Evolutionary conservation across 352 stramenopile genomes (phyloP), one percentile per base, ranked within the genome.

Genomic region (Globisporangium acanthophoron): DNA sequence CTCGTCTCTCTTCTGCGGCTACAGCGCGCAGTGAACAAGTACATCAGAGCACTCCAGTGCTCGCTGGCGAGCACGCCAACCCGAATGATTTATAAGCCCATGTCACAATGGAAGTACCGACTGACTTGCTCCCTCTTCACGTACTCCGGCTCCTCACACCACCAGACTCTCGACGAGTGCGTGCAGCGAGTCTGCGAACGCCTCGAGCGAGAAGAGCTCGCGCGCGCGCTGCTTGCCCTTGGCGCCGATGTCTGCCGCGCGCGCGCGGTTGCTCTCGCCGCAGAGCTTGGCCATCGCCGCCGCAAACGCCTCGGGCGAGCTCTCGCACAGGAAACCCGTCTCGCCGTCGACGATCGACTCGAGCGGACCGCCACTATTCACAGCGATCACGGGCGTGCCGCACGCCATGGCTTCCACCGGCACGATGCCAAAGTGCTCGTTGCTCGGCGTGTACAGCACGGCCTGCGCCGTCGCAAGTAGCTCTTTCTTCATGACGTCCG

Each of bases 401-500:
- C 90, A 93, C 61, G 93, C 95, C 96, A 99, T 99, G n/a, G 92
- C 94, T 67, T 99, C 97, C 16, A 99, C 77, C 0, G 97, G 97
- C 2, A 99, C 97, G 62, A 99, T 99, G n/a, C 97, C 97, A 74
- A 99, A 99, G 71, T 99, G 97, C 72, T 99, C 97, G 39, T 92
- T 85, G 56, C 94, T 81, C 11, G 97, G 97, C 41, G 97, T 99
- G 70, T 99, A 99, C 18, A 99, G 67, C 35, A 98, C 84, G 31
- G 87, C 93, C 15, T 83, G 77, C 3, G 93, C 90, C 2, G 74
- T 86, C 46, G 73, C 66, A 31, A 99, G 75, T 31, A 99, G 66
- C 37, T 84, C 66, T 4, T 90, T 85, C 57, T 97, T 92, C 72
- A 88, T 89, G 15, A 67, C 64, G 70, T 98, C 90, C 0, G 80